Evolutionary conservation across 2,329 filamentous ascomycete species (phyloP).

Genomic region (Thelonectria discophora): DNA sequence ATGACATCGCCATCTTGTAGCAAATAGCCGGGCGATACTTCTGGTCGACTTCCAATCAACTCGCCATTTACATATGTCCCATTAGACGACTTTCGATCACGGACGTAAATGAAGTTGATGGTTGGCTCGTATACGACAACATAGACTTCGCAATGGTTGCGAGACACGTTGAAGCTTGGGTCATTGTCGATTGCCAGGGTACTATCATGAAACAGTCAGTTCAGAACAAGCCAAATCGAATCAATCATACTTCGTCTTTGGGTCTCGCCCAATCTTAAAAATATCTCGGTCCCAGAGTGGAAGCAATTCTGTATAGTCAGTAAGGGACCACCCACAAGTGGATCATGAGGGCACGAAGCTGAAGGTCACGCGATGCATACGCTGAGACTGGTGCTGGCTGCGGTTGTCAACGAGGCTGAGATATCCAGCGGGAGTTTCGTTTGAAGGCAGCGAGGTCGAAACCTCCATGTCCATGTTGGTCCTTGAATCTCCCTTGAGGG

Average conservation of each 20-base stretch:
- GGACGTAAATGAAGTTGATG: conserved; percentile 60
- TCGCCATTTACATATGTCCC: conserved; percentile 62
- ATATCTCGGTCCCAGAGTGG: conserved; percentile 45
- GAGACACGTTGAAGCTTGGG: conserved; percentile 55
- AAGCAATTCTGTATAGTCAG: conserved; percentile 37
- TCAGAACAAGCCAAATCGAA: neutral
- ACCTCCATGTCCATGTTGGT: conserved; percentile 34
- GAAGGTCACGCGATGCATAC: conserved; percentile 27
- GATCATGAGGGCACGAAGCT: conserved; percentile 11
- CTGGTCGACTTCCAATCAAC: conserved; percentile 52
- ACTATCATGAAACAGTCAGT: conserved; percentile 38
- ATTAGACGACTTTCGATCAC: conserved; percentile 63
- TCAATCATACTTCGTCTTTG: conserved; percentile 44
- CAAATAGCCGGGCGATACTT: conserved; percentile 55
- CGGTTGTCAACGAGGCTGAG: conserved; percentile 39
- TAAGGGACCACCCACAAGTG: conserved; percentile 23
- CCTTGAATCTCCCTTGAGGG: neutral
- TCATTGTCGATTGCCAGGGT: conserved; percentile 51
- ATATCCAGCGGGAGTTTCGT: conserved; percentile 40
- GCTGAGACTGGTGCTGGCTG: conserved; percentile 38
- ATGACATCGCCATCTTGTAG: conserved; percentile 62
- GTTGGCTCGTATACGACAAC: conserved; percentile 59
- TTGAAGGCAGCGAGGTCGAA: neutral
- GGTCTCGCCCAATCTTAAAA: conserved; percentile 49
- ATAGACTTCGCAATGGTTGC: conserved; percentile 65